Percentiles rank a stretch among this genome's conserved stretches.
Evolutionary conservation across 208 protist genomes (phyloP).

Genomic region (Leishmania major): DNA sequence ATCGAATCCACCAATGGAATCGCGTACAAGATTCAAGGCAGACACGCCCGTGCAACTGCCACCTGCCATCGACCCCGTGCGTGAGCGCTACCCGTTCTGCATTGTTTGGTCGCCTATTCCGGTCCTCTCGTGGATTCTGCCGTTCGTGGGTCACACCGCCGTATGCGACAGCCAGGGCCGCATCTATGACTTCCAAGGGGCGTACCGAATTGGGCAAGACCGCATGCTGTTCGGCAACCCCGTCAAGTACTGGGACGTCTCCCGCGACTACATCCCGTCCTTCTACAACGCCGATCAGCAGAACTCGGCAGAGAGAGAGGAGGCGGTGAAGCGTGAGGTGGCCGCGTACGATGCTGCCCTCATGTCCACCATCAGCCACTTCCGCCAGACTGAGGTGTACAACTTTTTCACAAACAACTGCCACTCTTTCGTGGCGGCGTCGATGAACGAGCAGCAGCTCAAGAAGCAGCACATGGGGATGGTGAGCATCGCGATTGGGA

Average conservation of each 20-base stretch:
- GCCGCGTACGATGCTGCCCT: constrained; percentile 66
- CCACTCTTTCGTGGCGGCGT: constrained; percentile 74
- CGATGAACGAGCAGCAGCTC: constrained; percentile 43
- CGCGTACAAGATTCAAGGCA: not conserved
- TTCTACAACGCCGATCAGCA: constrained; percentile 39
- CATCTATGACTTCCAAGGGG: constrained; percentile 92
- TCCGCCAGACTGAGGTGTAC: constrained; percentile 71
- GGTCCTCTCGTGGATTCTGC: constrained; percentile 87
- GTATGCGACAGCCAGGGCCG: constrained; percentile 86
- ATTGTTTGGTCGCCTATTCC: constrained; percentile 93
- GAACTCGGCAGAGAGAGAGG: constrained; percentile 17
- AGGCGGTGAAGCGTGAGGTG: constrained; percentile 38
- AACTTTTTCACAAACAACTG: constrained; percentile 93
- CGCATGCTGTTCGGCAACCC: constrained; percentile 89
- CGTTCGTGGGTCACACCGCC: constrained; percentile 91
- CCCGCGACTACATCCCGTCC: constrained; percentile 52
- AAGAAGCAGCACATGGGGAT: constrained; percentile 51
- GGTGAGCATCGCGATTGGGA: constrained; percentile 43
- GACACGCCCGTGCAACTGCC: constrained; percentile 37
- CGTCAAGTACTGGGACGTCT: constrained; percentile 84
- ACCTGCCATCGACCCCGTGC: constrained; percentile 50
- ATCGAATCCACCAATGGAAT: not conserved
- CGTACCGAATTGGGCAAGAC: constrained; percentile 81
- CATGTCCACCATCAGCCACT: constrained; percentile 44
- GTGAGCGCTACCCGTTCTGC: constrained; percentile 91